Evolutionary conservation across 768 basidiomycete species (phyloP).

Genomic region (Phylloporus arenicola): DNA sequence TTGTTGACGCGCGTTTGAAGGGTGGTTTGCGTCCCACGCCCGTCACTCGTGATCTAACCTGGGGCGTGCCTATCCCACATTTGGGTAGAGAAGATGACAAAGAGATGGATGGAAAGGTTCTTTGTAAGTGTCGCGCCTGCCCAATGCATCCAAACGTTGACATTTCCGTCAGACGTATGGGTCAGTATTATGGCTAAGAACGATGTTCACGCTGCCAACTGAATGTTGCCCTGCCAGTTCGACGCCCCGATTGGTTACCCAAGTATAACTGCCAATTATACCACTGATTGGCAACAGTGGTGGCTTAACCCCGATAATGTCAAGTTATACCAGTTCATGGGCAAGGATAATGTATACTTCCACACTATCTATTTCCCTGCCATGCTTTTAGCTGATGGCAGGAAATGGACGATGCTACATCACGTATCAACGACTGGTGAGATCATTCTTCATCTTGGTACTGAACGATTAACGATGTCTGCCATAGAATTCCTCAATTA

Average conservation of each 20-base stretch:
- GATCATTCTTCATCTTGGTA: conserved; percentile 11
- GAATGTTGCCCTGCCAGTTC: conserved; percentile 50
- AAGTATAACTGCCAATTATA: conserved; percentile 95
- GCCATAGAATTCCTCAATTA: conserved; percentile 89
- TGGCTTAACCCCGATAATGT: conserved; percentile 93
- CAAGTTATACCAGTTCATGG: conserved; percentile 97
- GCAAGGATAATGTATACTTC: conserved; percentile 99
- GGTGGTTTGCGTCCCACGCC: conserved; percentile 83
- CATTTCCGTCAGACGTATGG: conserved; percentile 71
- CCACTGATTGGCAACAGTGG: conserved; percentile 93
- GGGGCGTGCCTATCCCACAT: conserved; percentile 92
- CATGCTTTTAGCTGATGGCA: conserved; percentile 81
- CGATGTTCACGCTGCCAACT: not conserved
- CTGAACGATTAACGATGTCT: not conserved
- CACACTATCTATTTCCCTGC: conserved; percentile 95
- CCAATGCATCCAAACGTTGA: conserved; percentile 5
- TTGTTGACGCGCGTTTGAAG: conserved; percentile 86
- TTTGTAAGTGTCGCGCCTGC: conserved; percentile 59
- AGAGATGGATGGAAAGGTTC: conserved; percentile 90
- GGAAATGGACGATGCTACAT: conserved; percentile 89
- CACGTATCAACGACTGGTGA: conserved; percentile 92
- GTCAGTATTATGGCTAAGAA: conserved; percentile 40
- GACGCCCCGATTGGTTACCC: conserved; percentile 96
- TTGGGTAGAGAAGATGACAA: conserved; percentile 65
- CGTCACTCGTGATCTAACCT: conserved; percentile 87